Base-by-base conservation (phyloP, 1,284 basidiomycete genomes). In the Xerocomus minutiporus region DNA sequence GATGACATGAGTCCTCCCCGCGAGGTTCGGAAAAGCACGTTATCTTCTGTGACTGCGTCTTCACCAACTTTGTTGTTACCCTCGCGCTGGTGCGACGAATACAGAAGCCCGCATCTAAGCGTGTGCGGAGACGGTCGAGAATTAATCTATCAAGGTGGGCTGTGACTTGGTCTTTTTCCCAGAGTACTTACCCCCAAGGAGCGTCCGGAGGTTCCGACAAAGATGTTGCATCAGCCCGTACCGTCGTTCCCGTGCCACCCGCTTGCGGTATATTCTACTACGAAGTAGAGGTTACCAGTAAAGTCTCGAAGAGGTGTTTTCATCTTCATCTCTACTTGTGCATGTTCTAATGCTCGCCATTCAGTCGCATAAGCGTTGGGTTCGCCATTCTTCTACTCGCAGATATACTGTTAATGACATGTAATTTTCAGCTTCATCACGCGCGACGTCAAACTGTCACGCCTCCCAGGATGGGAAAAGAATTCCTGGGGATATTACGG, bases 401-500 rank as follows among this genome's bases (percentile, higher is more conserved):
- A 39, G 13, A 32, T 44, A 43, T 41, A 32, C 26, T 28, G 25
- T 48, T 43, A 49, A 55, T 63, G 17, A 61, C 50, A 32, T 26
- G 20, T 49, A 39, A 48, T 32, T 38, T 44, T 23, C 50, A 82
- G 80, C 29, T 79, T 82, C 62, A 71, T 77, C 52, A 73, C 72
- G 29, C 72, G 67, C 34, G 73, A 80, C 28, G 83, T 86, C 42
- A 81, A 82, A 62, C 71, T 90, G 48, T 79, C 80, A 26, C 83
- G 92, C 49, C 78, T 95, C 34, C 92, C 93, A 13, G 93, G 93
- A 4, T 95, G 91, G 91, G 93, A 95, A 66, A 74, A 77, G 56
- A 81, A 84, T 51, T 93, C 90, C n/a, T 96, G 90, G 86, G 93
- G 92, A 38, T 97, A 93, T 71, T 91, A 95, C 65, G 91, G 88